Evolutionary conservation across 257 asterid species (phyloP), one percentile per base, ranked within the genome.

Genomic region (Verbascum thapsus): DNA sequence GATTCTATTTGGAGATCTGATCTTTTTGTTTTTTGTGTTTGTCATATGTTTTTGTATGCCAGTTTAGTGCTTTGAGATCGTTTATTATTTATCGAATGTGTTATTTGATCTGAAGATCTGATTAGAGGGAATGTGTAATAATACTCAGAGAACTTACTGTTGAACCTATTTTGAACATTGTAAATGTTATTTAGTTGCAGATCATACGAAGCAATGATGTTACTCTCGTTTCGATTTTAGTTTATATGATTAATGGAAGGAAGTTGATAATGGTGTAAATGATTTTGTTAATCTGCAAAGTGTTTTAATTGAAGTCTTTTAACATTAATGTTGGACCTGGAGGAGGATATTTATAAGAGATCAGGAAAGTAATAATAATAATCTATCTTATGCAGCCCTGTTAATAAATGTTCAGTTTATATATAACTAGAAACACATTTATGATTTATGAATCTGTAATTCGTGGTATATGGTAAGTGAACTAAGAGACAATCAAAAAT

Each of bases 1-100:
- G 54, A 51, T 37, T 50, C 26, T 56, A 53, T 35, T 39, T 19
- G 12, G 66, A 55, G 78, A 54, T 73, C 73, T 54, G 70, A 67
- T 18, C 22, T 66, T 47, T 44, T 43, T 26, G 32, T 26, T 2
- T 19, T 64, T 40, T 12, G 45, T 66, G 26, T 64, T 12, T 43
- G 43, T 34, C 52, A n/a, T 16, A n/a, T 39, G 32, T 50, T 3
- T 30, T 11, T 39, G 58, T 44, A 30, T 41, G 17, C 13, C 22
- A 26, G 55, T 37, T 51, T 42, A 13, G 43, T 39, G 38, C 47
- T 53, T 55, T 18, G 49, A 32, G 60, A 42, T 37, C 53, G 51
- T 16, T 19, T n/a, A n/a, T n/a, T n/a, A 1, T 58, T 2, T 68
- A 18, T 13, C 40, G 17, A 55, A 54, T 65, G 69, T 22, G 5